phyloP scores from a whole-genome alignment of 768 basidiomycete genomes.

The Rhizopogon roseolus region DNA sequence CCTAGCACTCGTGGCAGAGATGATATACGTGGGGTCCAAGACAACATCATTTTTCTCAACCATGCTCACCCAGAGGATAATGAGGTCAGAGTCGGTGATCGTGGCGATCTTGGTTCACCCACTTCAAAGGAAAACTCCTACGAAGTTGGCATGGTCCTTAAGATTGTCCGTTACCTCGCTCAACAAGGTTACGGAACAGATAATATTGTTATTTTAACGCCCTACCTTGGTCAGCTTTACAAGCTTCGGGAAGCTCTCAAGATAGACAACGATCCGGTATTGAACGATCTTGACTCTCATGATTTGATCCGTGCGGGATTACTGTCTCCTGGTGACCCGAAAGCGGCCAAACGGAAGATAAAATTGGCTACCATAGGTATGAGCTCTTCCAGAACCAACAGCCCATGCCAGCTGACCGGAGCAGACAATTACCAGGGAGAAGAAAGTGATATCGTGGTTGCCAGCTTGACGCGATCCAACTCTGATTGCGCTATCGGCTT shows the following conservation, averaged over 20 bases:
- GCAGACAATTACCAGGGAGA: conserved; percentile 71
- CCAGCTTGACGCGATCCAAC: conserved; percentile 55
- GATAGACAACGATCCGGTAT: conserved; percentile 43
- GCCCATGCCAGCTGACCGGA: background rate
- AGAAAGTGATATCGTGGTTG: conserved; percentile 58
- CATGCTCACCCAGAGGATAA: conserved; percentile 52
- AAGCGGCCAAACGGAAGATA: conserved; percentile 37
- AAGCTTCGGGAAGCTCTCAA: conserved; percentile 38
- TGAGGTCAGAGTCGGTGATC: conserved; percentile 30
- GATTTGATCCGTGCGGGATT: conserved; percentile 55
- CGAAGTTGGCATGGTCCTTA: conserved; percentile 55
- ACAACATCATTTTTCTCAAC: conserved; percentile 54
- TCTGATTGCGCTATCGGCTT: conserved; percentile 51
- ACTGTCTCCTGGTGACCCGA: conserved; percentile 34
- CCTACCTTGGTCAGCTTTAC: conserved; percentile 56
- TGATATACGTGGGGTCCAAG: conserved; percentile 43
- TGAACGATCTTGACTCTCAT: conserved; percentile 55
- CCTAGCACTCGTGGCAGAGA: conserved; percentile 39
- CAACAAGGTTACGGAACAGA: conserved; percentile 61
- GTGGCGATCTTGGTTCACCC: conserved; percentile 35
- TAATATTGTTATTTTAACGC: conserved; percentile 54
- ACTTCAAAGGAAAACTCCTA: conserved; percentile 52
- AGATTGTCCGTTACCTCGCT: conserved; percentile 53
- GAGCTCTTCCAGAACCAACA: conserved; percentile 1
- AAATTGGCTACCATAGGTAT: conserved; percentile 61